phyloP scores from a whole-genome alignment of 768 basidiomycete species.

The Daedalea quercina region DNA sequence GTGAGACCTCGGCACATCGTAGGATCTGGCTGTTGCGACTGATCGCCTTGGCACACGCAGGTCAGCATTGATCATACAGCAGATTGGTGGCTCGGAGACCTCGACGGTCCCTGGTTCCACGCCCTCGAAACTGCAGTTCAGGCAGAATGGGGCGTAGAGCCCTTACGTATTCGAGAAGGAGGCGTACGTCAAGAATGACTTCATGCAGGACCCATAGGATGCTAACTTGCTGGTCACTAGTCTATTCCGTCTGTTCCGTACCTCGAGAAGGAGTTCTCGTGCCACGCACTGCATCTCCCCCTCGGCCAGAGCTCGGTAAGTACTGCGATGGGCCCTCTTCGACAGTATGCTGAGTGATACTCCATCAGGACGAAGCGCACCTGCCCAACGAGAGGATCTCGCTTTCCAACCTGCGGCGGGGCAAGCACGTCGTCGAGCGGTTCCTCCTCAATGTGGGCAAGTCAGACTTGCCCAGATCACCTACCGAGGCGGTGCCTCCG shows the following conservation, averaged over 20 bases:
- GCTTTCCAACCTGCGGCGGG: slow-evolving; percentile 70
- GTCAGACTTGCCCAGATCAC: neutral
- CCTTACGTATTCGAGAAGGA: slow-evolving; percentile 87
- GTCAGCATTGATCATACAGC: slow-evolving; percentile 77
- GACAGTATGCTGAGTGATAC: neutral
- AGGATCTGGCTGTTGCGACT: neutral
- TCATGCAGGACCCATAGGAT: neutral
- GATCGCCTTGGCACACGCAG: slow-evolving; percentile 32
- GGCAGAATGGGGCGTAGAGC: slow-evolving; percentile 83
- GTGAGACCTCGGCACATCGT: slow-evolving; percentile 32
- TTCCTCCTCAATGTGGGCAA: slow-evolving; percentile 54
- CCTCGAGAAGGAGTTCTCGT: slow-evolving; percentile 86
- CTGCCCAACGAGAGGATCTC: slow-evolving; percentile 91
- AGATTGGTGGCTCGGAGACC: slow-evolving; percentile 94
- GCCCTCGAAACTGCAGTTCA: slow-evolving; percentile 76
- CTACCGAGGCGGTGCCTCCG: neutral
- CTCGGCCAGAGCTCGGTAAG: slow-evolving; percentile 84
- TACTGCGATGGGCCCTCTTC: neutral
- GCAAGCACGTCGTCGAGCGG: slow-evolving; percentile 70
- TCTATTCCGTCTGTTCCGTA: slow-evolving; percentile 93
- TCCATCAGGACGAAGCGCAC: slow-evolving; percentile 80
- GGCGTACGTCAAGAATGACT: slow-evolving; percentile 49
- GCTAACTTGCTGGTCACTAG: slow-evolving; percentile 29
- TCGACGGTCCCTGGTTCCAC: slow-evolving; percentile 81
- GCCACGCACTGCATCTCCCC: slow-evolving; percentile 87